phyloP scores from a whole-genome alignment of 192 early-diverging fungal genomes.

The Chytriomyces sp. region DNA sequence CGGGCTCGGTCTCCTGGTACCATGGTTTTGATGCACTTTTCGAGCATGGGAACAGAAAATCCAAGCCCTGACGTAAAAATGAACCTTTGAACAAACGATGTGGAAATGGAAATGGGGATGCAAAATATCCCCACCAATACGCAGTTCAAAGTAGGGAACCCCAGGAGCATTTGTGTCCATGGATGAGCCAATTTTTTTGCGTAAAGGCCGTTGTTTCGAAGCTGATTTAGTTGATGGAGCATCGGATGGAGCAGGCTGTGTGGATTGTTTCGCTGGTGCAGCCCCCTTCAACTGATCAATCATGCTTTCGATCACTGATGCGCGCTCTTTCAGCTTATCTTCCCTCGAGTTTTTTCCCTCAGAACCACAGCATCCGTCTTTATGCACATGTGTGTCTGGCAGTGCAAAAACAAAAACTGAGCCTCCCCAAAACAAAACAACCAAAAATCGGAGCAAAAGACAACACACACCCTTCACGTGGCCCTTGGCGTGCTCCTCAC shows the following conservation, averaged over 20 bases:
- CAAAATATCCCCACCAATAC: conserved; percentile 39
- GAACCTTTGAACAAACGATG: not conserved
- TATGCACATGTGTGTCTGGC: conserved; percentile 17
- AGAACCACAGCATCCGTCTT: conserved; percentile 14
- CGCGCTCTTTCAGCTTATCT: conserved; percentile 14
- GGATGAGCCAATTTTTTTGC: conserved; percentile 46
- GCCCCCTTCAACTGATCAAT: conserved; percentile 27
- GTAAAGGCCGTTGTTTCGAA: conserved; percentile 30
- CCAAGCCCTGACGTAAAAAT: conserved; percentile 35
- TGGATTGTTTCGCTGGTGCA: not conserved
- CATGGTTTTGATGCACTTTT: conserved; percentile 58
- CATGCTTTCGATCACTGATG: conserved; percentile 18
- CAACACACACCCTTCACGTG: conserved; percentile 14
- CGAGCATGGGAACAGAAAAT: conserved; percentile 56
- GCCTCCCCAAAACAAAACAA: not conserved
- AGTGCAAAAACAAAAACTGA: not conserved
- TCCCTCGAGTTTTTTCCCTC: not conserved
- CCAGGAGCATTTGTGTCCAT: conserved; percentile 36
- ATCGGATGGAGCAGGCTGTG: not conserved
- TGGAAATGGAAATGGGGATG: not conserved
- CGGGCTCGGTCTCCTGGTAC: conserved; percentile 47
- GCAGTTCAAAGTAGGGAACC: conserved; percentile 53
- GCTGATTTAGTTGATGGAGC: too few relatives aligned
- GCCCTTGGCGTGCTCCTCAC: conserved; percentile 27
- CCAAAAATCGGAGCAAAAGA: not conserved